These are phyloP conservation scores for Thamnidium elegans DNA, from an alignment of 192 early-diverging fungal species.

Conservation along the genomic window DNA sequence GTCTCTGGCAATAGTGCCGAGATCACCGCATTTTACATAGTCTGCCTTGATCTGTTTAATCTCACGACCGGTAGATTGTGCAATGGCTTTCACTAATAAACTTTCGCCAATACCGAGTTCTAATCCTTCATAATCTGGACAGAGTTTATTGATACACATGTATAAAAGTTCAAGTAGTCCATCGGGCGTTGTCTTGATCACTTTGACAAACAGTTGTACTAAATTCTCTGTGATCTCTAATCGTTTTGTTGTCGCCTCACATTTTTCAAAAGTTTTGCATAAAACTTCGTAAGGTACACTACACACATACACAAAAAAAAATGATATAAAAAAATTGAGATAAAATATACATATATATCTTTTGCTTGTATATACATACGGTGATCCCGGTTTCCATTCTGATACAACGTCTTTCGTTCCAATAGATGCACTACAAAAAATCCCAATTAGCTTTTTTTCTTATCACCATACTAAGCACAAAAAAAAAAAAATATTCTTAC, in stretches of 20 bases:
- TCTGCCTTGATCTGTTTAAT: conserved; percentile 77
- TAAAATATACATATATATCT: no score
- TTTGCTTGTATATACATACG: conserved; percentile 33
- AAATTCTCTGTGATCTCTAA: conserved; percentile 72
- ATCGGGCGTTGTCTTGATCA: conserved; percentile 64
- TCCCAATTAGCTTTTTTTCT: not conserved
- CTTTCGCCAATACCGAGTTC: conserved; percentile 97
- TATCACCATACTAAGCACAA: not conserved
- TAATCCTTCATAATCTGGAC: conserved; percentile 90
- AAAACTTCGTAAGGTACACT: conserved; percentile 81
- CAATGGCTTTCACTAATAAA: conserved; percentile 91
- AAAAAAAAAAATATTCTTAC: conserved; percentile 20
- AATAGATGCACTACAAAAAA: conserved; percentile 3
- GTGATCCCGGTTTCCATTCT: conserved; percentile 43
- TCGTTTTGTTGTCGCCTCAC: conserved; percentile 89
- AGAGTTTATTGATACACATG: conserved; percentile 77
- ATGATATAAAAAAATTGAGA: not conserved
- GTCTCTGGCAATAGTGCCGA: conserved; percentile 82
- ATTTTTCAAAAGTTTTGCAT: conserved; percentile 86
- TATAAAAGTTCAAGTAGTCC: conserved; percentile 77
- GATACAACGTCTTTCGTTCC: conserved; percentile 2
- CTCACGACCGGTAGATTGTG: conserved; percentile 78
- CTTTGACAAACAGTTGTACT: conserved; percentile 64
- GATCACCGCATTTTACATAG: conserved; percentile 75
- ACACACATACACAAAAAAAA: conserved; percentile 5